phyloP scores from a whole-genome alignment of 306 rosid genomes.

The Lathyrus oleraceus region DNA sequence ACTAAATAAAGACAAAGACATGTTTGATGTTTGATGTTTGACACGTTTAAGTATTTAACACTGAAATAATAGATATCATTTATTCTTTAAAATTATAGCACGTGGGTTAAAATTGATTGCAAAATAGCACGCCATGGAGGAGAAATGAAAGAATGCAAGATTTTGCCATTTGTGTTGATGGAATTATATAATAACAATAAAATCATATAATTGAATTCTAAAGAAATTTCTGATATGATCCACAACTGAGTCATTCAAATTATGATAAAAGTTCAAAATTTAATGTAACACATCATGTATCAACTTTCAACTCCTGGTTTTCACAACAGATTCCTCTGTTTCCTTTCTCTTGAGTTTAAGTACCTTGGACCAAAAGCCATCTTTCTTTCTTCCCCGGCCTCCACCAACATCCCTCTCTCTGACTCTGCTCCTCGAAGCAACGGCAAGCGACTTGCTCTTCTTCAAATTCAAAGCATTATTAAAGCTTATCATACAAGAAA shows the following conservation, averaged over 20 bases:
- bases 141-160: not conserved
- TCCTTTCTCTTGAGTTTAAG: constrained; percentile 43
- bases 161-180: not conserved
- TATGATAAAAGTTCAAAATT: constrained; percentile 2
- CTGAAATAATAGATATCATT: too few relatives aligned
- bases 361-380: constrained; percentile 76
- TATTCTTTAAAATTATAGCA: too few relatives aligned
- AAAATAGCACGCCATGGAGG: not conserved
- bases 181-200: not conserved
- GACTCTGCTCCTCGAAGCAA: constrained; percentile 34
- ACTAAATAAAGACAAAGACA: too few relatives aligned
- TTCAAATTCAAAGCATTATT: constrained; percentile 52
- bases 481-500: constrained; percentile 37
- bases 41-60: too few relatives aligned
- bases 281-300: not conserved
- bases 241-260: not conserved
- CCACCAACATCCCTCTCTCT: constrained; percentile 35
- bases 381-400: constrained; percentile 43
- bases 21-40: too few relatives aligned
- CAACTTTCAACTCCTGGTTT: constrained; percentile 14
- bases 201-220: not conserved
- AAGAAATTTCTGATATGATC: not conserved
- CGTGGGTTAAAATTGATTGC: not conserved
- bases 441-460: constrained; percentile 65
- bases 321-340: constrained; percentile 31